phyloP scores from a whole-genome alignment of 257 asterid genomes.

The Penstemon newberryi region DNA sequence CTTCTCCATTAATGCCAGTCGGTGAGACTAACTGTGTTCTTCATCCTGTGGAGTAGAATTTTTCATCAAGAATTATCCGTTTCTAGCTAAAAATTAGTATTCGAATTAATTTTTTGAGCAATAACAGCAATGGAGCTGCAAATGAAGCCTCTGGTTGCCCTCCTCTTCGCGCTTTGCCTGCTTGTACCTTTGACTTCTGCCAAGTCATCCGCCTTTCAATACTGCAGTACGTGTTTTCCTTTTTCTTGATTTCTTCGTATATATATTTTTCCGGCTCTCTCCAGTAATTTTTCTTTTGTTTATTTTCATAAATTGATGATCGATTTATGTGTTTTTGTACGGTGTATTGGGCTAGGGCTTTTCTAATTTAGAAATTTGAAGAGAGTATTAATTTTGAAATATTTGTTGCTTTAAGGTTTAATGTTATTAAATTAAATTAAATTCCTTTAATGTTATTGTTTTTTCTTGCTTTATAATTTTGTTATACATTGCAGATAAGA shows the following conservation, averaged over 20 bases:
- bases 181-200: constrained; percentile 42
- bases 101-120: background rate
- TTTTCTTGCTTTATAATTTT: background rate
- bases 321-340: background rate
- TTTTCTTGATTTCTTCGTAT: background rate
- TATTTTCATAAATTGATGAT: background rate
- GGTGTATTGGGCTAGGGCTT: background rate
- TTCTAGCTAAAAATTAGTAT: background rate
- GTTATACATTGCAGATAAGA: constrained; percentile 46
- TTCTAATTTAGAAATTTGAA: no score
- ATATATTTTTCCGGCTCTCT: background rate
- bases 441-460: background rate
- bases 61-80: constrained; percentile 17
- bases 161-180: constrained; percentile 35
- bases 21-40: background rate
- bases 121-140: constrained; percentile 27
- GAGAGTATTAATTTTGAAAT: background rate
- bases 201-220: constrained; percentile 29
- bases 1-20: constrained; percentile 7
- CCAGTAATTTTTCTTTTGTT: background rate
- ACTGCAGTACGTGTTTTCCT: constrained; percentile 45
- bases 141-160: constrained; percentile 36
- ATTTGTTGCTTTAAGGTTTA: background rate
- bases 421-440: background rate
- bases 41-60: background rate